Percentiles rank a stretch among this genome's conserved stretches.
Evolutionary conservation across 2,329 filamentous ascomycete genomes (phyloP).

Genomic region (Emericellopsis cladophorae): DNA sequence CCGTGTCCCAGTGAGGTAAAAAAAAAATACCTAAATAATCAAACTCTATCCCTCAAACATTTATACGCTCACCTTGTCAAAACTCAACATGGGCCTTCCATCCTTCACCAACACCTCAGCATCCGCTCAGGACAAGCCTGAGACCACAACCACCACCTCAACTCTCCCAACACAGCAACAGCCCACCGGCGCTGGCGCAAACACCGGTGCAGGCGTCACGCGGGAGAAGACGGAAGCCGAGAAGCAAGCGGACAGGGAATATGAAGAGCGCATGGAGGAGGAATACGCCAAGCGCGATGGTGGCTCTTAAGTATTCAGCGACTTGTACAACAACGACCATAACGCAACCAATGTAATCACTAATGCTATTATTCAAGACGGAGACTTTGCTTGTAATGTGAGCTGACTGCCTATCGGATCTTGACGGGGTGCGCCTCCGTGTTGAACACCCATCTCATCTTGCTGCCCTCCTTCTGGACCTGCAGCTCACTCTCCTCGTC

Average conservation of each 20-base stretch:
- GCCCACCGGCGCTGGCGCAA: constrained; percentile 29
- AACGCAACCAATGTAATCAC: not conserved
- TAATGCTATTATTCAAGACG: not conserved
- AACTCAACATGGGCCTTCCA: constrained; percentile 15
- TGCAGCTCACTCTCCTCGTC: constrained; percentile 44
- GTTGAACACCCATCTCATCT: constrained; percentile 33
- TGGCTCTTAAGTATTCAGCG: constrained; percentile 20
- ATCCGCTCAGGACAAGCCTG: constrained; percentile 4
- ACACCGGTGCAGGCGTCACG: constrained; percentile 33
- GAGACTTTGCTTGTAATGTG: not conserved
- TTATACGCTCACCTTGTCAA: not conserved
- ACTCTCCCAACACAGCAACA: constrained; percentile 6
- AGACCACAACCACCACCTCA: constrained; percentile 4
- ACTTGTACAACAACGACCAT: not conserved
- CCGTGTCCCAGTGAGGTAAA: too few species aligned
- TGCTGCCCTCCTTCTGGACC: constrained; percentile 23
- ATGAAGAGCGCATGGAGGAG: constrained; percentile 41
- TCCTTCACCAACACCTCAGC: constrained; percentile 4
- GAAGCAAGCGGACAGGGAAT: constrained; percentile 32
- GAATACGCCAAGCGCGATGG: constrained; percentile 43
- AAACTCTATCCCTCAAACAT: not conserved
- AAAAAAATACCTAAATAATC: not conserved
- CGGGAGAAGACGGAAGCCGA: constrained; percentile 35
- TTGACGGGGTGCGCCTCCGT: constrained; percentile 33
- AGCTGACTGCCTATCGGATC: constrained; percentile 1